These are phyloP conservation scores for Saccharomycopsis amapae DNA, from an alignment of 805 yeast species.

Conservation along the genomic window DNA sequence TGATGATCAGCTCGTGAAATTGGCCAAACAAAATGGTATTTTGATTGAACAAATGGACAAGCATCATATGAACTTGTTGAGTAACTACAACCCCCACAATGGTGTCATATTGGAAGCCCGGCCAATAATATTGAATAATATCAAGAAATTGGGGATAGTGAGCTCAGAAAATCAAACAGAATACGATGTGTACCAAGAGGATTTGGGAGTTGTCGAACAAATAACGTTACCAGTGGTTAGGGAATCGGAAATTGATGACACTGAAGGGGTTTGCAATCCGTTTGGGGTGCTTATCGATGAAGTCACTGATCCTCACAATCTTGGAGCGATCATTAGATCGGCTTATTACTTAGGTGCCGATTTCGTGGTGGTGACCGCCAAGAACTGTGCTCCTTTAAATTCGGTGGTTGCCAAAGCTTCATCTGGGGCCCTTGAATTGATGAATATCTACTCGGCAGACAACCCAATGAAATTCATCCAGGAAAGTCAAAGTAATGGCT, in stretches of 20 bases:
- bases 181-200: neutral
- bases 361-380: constrained; percentile 44
- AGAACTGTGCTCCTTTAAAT: constrained; percentile 58
- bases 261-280: constrained; percentile 30
- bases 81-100: constrained; percentile 18
- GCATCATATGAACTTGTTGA: constrained; percentile 16
- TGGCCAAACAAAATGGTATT: constrained; percentile 37
- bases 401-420: constrained; percentile 77
- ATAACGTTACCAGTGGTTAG: neutral
- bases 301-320: constrained; percentile 59
- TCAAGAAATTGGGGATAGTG: constrained; percentile 8
- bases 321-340: constrained; percentile 50
- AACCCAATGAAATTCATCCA: constrained; percentile 60
- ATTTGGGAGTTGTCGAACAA: neutral
- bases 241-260: neutral
- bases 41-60: constrained; percentile 26
- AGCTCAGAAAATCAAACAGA: neutral
- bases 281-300: constrained; percentile 43
- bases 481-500: constrained; percentile 47
- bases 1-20: constrained; percentile 35
- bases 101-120: constrained; percentile 19
- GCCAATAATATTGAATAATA: constrained; percentile 3
- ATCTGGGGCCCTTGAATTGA: constrained; percentile 75
- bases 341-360: constrained; percentile 55
- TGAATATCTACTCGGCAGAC: constrained; percentile 52